phyloP scores from a whole-genome alignment of 306 rosid species.

The Acmispon strigosus region DNA sequence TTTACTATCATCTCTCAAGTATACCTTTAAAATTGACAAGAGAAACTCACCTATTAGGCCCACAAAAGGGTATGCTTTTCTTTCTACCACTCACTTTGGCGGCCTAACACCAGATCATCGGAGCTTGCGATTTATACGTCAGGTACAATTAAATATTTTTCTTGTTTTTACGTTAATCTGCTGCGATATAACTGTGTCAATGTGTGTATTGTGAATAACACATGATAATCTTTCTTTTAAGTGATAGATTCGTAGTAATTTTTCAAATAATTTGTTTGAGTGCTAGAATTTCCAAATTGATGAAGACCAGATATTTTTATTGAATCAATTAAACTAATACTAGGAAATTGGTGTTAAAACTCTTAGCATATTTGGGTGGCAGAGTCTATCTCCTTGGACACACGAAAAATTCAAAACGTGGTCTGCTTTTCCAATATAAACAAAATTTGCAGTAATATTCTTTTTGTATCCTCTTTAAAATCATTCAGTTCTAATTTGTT shows the following conservation, averaged over 20 bases:
- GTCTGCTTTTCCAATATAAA: not conserved
- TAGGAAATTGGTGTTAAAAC: not conserved
- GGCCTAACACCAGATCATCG: constrained; percentile 88
- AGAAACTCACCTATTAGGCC: constrained; percentile 86
- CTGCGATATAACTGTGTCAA: constrained; percentile 8
- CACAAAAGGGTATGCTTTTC: constrained; percentile 80
- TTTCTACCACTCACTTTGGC: constrained; percentile 80
- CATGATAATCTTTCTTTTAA: not conserved
- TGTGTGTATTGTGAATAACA: constrained; percentile 11
- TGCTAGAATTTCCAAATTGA: constrained; percentile 7
- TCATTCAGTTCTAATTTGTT: constrained; percentile 1
- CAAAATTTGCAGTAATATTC: not conserved
- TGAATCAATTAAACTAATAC: not conserved
- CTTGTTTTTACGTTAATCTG: constrained; percentile 10
- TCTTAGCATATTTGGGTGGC: not conserved
- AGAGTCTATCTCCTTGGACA: constrained; percentile 1
- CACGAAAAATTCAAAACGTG: not conserved
- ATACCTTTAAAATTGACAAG: constrained; percentile 69
- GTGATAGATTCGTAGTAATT: not conserved
- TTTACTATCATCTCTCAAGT: constrained; percentile 77
- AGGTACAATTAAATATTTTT: constrained; percentile 42
- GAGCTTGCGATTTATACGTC: constrained; percentile 80
- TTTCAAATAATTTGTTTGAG: not conserved
- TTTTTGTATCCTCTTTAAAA: not conserved
- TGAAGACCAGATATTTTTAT: not conserved